phyloP scores from a whole-genome alignment of 129 eudicot species.

The Deinandra increscens region DNA sequence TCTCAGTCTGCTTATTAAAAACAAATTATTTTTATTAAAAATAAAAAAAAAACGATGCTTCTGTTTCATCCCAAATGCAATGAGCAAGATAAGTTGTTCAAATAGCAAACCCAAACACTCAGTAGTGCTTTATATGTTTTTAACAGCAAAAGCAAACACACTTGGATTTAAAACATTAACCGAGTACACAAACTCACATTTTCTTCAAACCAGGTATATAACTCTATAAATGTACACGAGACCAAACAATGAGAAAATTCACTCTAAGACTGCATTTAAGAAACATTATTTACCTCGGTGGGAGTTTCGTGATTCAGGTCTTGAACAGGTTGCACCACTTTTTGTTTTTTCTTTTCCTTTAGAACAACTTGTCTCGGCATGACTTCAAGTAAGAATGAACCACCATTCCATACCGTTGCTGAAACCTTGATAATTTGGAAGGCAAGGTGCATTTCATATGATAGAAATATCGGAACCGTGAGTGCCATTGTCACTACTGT shows the following conservation, averaged over 20 bases:
- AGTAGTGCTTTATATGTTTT: background rate
- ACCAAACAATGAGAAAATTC: background rate
- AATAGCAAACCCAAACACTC: background rate
- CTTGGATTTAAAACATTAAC: slow-evolving; percentile 1
- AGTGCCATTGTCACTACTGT: slow-evolving; percentile 87
- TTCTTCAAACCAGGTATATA: background rate
- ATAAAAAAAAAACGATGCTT: too few relatives aligned
- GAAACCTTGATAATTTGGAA: slow-evolving; percentile 85
- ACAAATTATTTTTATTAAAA: too few relatives aligned
- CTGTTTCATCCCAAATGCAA: too few relatives aligned
- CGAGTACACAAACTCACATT: background rate
- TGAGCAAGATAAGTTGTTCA: too few relatives aligned
- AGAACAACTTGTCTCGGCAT: slow-evolving; percentile 48
- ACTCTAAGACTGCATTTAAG: background rate
- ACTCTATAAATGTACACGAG: background rate
- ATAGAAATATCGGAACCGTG: slow-evolving; percentile 84
- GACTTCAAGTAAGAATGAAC: slow-evolving; percentile 77
- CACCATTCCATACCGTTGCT: slow-evolving; percentile 87
- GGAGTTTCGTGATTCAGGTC: background rate
- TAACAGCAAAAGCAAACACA: slow-evolving; percentile 14
- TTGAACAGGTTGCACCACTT: background rate
- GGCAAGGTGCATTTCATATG: slow-evolving; percentile 61
- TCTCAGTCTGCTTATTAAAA: too few relatives aligned
- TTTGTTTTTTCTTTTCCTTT: background rate
- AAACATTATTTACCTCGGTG: background rate